Percentiles rank a stretch among this genome's conserved stretches.
These are phyloP conservation scores for Coemansia sp. DNA, from an alignment of 192 early-diverging fungal genomes.

Conservation along the genomic window DNA sequence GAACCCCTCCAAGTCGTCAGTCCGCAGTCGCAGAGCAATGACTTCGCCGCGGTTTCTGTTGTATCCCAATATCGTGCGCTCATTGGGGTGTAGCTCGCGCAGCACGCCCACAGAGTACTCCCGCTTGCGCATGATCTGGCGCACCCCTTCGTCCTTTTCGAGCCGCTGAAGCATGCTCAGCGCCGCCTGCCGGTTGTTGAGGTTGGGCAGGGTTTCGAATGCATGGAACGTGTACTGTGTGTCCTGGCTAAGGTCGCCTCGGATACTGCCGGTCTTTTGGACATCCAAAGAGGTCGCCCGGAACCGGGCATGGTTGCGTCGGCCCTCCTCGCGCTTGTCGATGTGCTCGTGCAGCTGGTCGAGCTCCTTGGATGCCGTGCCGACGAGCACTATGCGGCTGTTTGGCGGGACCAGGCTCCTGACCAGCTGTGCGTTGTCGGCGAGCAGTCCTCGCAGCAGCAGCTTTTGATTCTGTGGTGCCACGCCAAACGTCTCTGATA, in stretches of 20 bases:
- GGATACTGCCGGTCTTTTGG: background rate
- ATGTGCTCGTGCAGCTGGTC: constrained; percentile 4
- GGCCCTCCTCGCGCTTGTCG: constrained; percentile 11
- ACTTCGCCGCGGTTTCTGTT: constrained; percentile 44
- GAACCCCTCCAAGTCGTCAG: constrained; percentile 40
- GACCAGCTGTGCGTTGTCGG: background rate
- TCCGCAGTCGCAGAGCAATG: constrained; percentile 40
- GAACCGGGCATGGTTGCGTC: constrained; percentile 16
- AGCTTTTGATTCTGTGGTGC: constrained; percentile 25
- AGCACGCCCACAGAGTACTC: constrained; percentile 28
- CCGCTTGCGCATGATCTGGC: constrained; percentile 27
- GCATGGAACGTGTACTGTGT: constrained; percentile 16
- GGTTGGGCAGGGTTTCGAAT: constrained; percentile 9
- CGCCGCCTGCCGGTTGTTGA: constrained; percentile 12
- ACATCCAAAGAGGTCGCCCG: constrained; percentile 8
- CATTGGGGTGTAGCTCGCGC: constrained; percentile 38
- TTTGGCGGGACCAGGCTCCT: constrained; percentile 2
- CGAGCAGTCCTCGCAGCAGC: constrained; percentile 17
- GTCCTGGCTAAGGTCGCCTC: background rate
- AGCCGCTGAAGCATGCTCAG: constrained; percentile 19
- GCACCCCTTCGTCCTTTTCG: constrained; percentile 35
- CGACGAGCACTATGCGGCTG: constrained; percentile 27
- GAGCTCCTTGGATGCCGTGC: constrained; percentile 20
- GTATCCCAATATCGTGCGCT: constrained; percentile 44
- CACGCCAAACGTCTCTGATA: constrained; percentile 23